phyloP scores from a whole-genome alignment of 2,329 filamentous ascomycete genomes.

The Pyrenochaeta sp. region DNA sequence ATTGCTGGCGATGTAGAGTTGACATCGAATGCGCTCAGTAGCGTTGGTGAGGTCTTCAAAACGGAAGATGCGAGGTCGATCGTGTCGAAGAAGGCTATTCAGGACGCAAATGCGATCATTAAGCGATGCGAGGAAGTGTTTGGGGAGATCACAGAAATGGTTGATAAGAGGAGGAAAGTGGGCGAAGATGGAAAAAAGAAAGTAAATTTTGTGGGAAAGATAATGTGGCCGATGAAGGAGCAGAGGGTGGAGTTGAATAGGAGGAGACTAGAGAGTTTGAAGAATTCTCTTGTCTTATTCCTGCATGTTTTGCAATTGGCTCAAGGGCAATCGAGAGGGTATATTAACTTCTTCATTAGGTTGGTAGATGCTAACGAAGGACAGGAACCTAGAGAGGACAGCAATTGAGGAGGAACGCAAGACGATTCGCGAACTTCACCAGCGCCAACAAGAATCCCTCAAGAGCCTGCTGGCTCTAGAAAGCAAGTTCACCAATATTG shows the following conservation, averaged over 20 bases:
- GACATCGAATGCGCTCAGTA: constrained; percentile 32
- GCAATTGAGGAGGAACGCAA: constrained; percentile 28
- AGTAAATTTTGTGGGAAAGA: constrained; percentile 22
- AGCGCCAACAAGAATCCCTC: constrained; percentile 34
- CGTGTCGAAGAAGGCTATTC: constrained; percentile 29
- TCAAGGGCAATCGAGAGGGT: constrained; percentile 29
- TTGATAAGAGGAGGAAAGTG: constrained; percentile 27
- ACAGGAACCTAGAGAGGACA: constrained; percentile 22
- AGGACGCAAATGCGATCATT: constrained; percentile 31
- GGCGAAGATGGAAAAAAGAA: constrained; percentile 23
- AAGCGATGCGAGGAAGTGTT: constrained; percentile 36
- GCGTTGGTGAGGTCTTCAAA: constrained; percentile 29
- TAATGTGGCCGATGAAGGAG: constrained; percentile 35
- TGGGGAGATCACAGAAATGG: constrained; percentile 27
- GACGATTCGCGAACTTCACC: constrained; percentile 35
- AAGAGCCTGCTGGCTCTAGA: constrained; percentile 29
- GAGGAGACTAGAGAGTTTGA: constrained; percentile 34
- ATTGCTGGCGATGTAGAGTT: constrained; percentile 36
- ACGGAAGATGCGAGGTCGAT: constrained; percentile 17
- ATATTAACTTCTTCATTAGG: neutral
- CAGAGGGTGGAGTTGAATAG: constrained; percentile 32
- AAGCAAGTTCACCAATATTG: constrained; percentile 20
- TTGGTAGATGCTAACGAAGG: constrained; percentile 4
- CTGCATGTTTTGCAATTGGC: constrained; percentile 37
- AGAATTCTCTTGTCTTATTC: constrained; percentile 34